A percentile compares a stretch with the other conserved stretches of the same genome.
Conservation (phyloP, 768 basidiomycete species). For the Leccinum disarticulatum region DNA sequence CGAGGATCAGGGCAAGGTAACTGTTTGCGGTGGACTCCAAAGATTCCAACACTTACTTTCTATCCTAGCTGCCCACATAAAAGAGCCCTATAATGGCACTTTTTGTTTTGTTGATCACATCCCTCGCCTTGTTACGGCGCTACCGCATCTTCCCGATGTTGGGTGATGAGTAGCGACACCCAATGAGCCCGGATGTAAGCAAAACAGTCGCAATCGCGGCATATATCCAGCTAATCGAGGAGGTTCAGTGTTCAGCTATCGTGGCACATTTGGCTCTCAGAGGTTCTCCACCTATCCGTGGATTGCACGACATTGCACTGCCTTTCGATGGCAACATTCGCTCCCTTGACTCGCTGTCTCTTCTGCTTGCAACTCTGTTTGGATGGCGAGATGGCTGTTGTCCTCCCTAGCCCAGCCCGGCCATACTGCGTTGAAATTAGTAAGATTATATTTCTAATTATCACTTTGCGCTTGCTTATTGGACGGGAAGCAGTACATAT, state of each 20-base stretch:
- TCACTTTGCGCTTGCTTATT: constrained; percentile 3
- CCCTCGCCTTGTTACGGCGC: neutral
- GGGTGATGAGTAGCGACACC: constrained; percentile 17
- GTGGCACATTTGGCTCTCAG: neutral
- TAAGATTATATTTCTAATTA: constrained; percentile 2
- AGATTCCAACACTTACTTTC: constrained; percentile 10
- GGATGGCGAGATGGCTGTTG: neutral
- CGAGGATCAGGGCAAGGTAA: constrained; percentile 30
- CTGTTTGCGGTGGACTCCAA: constrained; percentile 11
- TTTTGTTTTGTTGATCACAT: constrained; percentile 1
- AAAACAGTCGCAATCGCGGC: constrained; percentile 6
- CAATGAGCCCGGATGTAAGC: constrained; percentile 4
- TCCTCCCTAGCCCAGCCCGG: neutral
- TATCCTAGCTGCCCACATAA: neutral
- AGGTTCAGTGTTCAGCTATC: neutral
- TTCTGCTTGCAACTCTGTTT: neutral
- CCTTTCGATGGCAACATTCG: constrained; percentile 16
- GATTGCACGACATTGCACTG: constrained; percentile 26
- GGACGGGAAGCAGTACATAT: neutral
- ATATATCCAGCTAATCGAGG: constrained; percentile 19
- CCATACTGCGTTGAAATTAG: neutral
- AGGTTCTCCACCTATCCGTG: constrained; percentile 6
- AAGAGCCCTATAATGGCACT: neutral
- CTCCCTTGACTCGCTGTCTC: neutral
- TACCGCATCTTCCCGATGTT: constrained; percentile 23